Base-by-base conservation (phyloP, 306 rosid species). In the Glycine tomentella region DNA sequence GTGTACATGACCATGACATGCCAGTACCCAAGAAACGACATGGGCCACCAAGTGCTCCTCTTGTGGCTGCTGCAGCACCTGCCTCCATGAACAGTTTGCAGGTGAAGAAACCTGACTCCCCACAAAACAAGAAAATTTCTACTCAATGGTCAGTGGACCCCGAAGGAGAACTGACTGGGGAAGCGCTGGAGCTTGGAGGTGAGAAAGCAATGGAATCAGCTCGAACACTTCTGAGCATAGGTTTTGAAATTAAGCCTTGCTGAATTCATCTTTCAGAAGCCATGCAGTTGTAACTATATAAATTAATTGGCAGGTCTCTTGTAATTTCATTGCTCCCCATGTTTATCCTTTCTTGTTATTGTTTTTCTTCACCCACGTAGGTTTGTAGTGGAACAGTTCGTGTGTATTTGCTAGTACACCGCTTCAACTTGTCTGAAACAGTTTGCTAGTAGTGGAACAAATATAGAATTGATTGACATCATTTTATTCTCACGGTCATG, bases 161-260 rank as follows among this genome's bases (percentile, higher is more conserved):
- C 0, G 96, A 91, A 57, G 99, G 99, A 78, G 99, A 93, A 82
- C 86, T 96, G 78, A 96, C 97, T 0, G 93, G 99, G 58, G 97
- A 96, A 87, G 94, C 97, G 79, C 25, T 89, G 86, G 99, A 96
- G 49, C 97, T 93, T 13, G 99, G 99, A 40, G 94, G 97, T 3
- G 99, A 96, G 85, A 96, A 96, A 79, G 99, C 99, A 74, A 93
- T 96, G 72, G 99, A 96, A 76, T 96, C 99, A 4, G 99, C 99
- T 71, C 90, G 92, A 86, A 96, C 99, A 2, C 97, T 96, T 72
- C 75, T 96, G 81, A 96, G 99, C 97, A 96, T 96, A 61, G 99
- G 98, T 70, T 96, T 96, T 74, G 99, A 96, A 90, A 93, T 96
- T 84, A 96, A 96, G 80, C 99, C 97, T 61, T 93, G 99, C 87